Percentiles rank a stretch among this genome's conserved stretches.
Conservation (phyloP, 169 alveolate species). For the Eimeria zaria region DNA sequence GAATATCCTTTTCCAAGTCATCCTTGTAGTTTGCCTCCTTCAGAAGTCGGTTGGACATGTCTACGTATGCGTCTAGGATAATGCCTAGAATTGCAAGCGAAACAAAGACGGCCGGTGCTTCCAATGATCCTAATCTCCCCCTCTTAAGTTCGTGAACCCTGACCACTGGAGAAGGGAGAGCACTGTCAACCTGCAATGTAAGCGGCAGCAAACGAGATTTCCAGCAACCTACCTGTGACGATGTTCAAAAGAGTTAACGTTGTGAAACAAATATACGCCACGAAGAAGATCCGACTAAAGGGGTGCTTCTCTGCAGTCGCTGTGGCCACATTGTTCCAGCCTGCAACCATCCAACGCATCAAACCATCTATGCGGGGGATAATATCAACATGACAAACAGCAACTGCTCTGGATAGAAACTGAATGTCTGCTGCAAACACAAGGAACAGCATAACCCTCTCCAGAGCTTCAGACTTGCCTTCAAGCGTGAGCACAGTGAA, state of each 20-base stretch:
- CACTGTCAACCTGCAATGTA: background rate
- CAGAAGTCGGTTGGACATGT: slow-evolving; percentile 71
- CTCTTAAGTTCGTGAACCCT: background rate
- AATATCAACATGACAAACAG: background rate
- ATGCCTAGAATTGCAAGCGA: slow-evolving; percentile 9
- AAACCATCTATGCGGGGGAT: background rate
- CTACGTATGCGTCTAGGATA: slow-evolving; percentile 77
- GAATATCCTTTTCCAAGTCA: slow-evolving; percentile 61
- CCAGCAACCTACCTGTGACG: slow-evolving; percentile 87
- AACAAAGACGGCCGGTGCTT: background rate
- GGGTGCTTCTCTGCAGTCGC: slow-evolving; percentile 88
- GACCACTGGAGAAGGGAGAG: background rate
- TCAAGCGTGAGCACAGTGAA: slow-evolving; percentile 89
- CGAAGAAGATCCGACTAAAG: slow-evolving; percentile 87
- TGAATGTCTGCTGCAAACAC: background rate
- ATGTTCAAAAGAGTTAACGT: slow-evolving; percentile 89
- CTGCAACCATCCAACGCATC: slow-evolving; percentile 17
- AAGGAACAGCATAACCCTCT: background rate
- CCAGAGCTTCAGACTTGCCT: slow-evolving; percentile 61
- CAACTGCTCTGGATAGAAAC: background rate
- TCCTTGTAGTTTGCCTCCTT: slow-evolving; percentile 79
- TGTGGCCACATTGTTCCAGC: slow-evolving; percentile 89
- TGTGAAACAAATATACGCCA: slow-evolving; percentile 87
- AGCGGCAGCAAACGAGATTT: background rate
- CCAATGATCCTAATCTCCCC: background rate